Evolutionary conservation across 2,329 filamentous ascomycete species (phyloP).

Genomic region (Emericellopsis atlantica): DNA sequence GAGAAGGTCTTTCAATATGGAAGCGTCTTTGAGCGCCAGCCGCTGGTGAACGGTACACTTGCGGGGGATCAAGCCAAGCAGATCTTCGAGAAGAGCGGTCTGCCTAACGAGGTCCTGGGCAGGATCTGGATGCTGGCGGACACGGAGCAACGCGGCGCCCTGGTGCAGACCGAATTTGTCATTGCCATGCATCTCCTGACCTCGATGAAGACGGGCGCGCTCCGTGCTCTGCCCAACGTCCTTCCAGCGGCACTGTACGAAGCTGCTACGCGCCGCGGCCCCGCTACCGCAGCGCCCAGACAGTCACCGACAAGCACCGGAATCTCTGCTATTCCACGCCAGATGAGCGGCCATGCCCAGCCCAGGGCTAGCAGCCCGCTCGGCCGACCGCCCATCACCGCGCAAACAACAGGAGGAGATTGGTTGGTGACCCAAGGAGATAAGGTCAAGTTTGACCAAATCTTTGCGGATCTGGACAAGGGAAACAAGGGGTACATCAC

Average conservation of each 20-base stretch:
- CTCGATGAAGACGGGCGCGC: slow-evolving; percentile 72
- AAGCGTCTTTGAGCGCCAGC: slow-evolving; percentile 81
- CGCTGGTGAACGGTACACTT: slow-evolving; percentile 58
- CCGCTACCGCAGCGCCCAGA: slow-evolving; percentile 22
- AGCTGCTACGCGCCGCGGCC: slow-evolving; percentile 61
- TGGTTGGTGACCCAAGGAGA: slow-evolving; percentile 79
- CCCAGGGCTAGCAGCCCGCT: slow-evolving; percentile 49
- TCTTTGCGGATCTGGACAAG: slow-evolving; percentile 78
- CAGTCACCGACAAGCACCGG: slow-evolving; percentile 38
- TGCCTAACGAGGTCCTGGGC: slow-evolving; percentile 85
- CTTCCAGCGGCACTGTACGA: slow-evolving; percentile 83
- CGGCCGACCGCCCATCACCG: slow-evolving; percentile 32
- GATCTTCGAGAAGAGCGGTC: slow-evolving; percentile 86
- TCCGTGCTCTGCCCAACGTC: slow-evolving; percentile 67
- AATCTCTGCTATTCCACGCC: slow-evolving; percentile 58
- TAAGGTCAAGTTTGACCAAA: slow-evolving; percentile 76
- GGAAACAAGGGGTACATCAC: slow-evolving; percentile 71
- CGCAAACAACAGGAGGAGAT: slow-evolving; percentile 37
- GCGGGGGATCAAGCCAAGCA: slow-evolving; percentile 79
- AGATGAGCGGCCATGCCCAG: slow-evolving; percentile 62
- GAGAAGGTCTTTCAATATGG: slow-evolving; percentile 87
- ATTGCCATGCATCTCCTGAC: slow-evolving; percentile 97
- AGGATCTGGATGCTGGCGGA: slow-evolving; percentile 94
- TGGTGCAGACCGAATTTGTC: slow-evolving; percentile 85
- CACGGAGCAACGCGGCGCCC: slow-evolving; percentile 77